Evolutionary conservation across 805 yeast genomes (phyloP), one percentile per base, ranked within the genome.

Genomic region (Suhomyces prunicola): DNA sequence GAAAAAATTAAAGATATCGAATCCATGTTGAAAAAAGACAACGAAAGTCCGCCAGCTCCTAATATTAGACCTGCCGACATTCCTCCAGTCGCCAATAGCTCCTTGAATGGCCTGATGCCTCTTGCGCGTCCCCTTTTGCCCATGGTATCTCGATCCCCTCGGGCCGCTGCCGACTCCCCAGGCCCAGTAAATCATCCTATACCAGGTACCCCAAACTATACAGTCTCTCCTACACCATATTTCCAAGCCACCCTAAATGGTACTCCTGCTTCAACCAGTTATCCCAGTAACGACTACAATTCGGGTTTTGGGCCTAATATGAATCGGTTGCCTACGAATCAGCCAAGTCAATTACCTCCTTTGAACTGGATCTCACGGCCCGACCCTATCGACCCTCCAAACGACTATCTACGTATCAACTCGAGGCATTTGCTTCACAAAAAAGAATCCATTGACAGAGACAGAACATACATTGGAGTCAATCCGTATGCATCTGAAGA

Each of bases 1-100:
- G 60, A 53, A 48, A 72, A 77, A 52, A 75, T 79, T 40, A 74
- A 69, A 50, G 76, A 76, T 57, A 69, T 79, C 4, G 84, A 79
- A 57, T 76, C 78, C 0, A 72, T 79, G 0, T 69, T 75, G 29
- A 71, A 74, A 0, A 72, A 67, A 5, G 27, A 19, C 12, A 39
- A 19, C 4, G 24, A 39, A 17, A 19, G 23, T 12, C 6, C 24
- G 2, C 13, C 42, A 4, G 24, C 22, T 39, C 42, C 22, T 6
- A 17, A 39, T 39, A 2, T 10, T 4, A 39, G 23, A 36, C 19
- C 41, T 4, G 19, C 22, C 4, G 42, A 39, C 0, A 24, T 17
- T 19, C 24, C 31, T 13, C 40, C 35, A n/a, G 15, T 41, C 24
- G 3, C 47, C 15, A 31, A 26, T 15, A 12, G 15, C 27, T 13